These are phyloP conservation scores for Cryptococcus hybrid DNA, from an alignment of 1,284 basidiomycete species.

Conservation along the genomic window DNA sequence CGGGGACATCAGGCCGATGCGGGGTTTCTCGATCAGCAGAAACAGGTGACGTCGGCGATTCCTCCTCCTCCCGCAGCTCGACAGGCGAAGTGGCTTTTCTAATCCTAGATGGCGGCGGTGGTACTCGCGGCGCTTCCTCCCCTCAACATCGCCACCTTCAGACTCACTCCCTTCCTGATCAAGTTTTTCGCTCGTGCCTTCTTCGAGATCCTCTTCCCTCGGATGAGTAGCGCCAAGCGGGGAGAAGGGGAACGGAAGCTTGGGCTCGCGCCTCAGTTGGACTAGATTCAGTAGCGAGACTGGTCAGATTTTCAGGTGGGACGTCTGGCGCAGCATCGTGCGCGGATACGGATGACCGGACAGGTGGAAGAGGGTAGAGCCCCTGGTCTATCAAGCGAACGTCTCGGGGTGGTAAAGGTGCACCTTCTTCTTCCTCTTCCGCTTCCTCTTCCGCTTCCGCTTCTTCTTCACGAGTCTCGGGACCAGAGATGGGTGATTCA, in stretches of 20 bases:
- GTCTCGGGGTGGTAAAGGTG: slow-evolving; percentile 19
- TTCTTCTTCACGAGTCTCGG: not conserved
- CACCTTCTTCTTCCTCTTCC: slow-evolving; percentile 14
- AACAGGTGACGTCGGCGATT: slow-evolving; percentile 4
- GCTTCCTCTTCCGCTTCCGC: slow-evolving; percentile 13
- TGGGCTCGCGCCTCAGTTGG: slow-evolving; percentile 11
- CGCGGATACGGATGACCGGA: slow-evolving; percentile 3
- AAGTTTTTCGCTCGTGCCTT: not conserved
- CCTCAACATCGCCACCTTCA: slow-evolving; percentile 11
- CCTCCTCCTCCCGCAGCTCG: slow-evolving; percentile 1
- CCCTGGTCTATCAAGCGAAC: slow-evolving; percentile 16
- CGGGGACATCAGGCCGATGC: too few species aligned
- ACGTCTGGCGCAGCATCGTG: not conserved
- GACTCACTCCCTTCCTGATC: slow-evolving; percentile 5
- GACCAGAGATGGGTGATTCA: slow-evolving; percentile 4
- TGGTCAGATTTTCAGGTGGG: not conserved
- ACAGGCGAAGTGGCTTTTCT: slow-evolving; percentile 8
- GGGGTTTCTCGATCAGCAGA: too few species aligned
- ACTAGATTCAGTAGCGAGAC: not conserved
- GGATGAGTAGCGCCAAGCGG: slow-evolving; percentile 21
- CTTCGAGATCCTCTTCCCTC: slow-evolving; percentile 29
- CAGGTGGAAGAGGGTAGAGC: slow-evolving; percentile 26
- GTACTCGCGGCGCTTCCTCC: slow-evolving; percentile 2
- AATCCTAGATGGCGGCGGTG: slow-evolving; percentile 17
- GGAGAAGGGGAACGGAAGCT: slow-evolving; percentile 9